These are phyloP conservation scores for Prunus fruticosa DNA, from an alignment of 306 rosid species.

Conservation along the genomic window DNA sequence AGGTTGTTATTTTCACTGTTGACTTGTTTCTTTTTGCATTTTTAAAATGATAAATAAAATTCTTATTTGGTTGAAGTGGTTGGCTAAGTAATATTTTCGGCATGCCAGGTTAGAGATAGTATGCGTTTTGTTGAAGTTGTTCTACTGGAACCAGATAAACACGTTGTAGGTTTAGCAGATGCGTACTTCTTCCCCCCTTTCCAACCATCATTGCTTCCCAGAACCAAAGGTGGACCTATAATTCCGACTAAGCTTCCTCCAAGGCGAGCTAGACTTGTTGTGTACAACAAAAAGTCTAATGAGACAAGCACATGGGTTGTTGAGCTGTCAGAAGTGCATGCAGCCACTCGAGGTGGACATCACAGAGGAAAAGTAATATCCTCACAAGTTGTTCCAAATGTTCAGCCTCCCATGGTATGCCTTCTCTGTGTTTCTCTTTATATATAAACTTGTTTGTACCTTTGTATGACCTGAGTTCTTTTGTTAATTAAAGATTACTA, in stretches of 20 bases:
- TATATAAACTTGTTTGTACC: constrained; percentile 4
- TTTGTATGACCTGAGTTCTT: background rate
- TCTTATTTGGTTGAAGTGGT: background rate
- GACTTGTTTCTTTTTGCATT: background rate
- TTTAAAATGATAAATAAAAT: background rate
- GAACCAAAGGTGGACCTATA: constrained; percentile 73
- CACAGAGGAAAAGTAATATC: constrained; percentile 88
- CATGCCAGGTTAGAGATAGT: constrained; percentile 75
- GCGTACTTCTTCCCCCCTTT: constrained; percentile 93
- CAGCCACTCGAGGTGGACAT: constrained; percentile 91
- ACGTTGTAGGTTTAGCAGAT: constrained; percentile 87
- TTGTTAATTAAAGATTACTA: background rate
- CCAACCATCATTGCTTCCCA: constrained; percentile 87
- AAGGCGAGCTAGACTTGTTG: constrained; percentile 83
- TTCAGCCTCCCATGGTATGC: constrained; percentile 92
- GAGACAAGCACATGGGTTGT: constrained; percentile 72
- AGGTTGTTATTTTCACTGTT: constrained; percentile 43
- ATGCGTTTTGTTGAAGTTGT: constrained; percentile 91
- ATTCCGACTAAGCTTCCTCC: constrained; percentile 87
- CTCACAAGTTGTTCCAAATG: constrained; percentile 68
- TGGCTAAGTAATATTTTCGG: background rate
- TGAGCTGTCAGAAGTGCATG: constrained; percentile 86
- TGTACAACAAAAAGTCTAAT: constrained; percentile 76
- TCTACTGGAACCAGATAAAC: constrained; percentile 77
- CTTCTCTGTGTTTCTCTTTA: background rate